These are phyloP conservation scores for Podospora pseudoanserina DNA, from an alignment of 495 filamentous ascomycete genomes.

Conservation along the genomic window DNA sequence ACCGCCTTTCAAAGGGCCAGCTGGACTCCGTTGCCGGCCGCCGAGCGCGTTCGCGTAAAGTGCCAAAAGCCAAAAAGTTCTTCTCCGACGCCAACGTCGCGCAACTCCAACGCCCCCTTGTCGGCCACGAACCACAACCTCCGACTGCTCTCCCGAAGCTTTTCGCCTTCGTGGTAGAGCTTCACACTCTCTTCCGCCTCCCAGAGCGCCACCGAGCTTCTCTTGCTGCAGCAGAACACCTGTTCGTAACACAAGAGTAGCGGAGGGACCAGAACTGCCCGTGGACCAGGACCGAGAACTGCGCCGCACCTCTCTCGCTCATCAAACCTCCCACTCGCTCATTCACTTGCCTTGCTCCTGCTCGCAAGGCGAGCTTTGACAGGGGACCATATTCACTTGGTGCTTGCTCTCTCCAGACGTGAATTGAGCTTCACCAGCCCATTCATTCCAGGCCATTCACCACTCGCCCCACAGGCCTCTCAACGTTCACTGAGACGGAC, in stretches of 20 bases:
- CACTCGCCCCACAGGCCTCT: neutral
- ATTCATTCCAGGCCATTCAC: neutral
- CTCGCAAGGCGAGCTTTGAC: neutral
- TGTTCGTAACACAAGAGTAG: constrained; percentile 13
- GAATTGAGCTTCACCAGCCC: neutral
- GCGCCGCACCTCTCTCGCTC: constrained; percentile 9
- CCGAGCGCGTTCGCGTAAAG: constrained; percentile 19
- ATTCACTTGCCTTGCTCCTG: neutral
- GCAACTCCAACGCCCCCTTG: constrained; percentile 11
- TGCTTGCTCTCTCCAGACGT: neutral
- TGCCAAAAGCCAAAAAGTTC: constrained; percentile 24
- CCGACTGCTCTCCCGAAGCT: constrained; percentile 6
- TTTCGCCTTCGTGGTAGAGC: constrained; percentile 1
- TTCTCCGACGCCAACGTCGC: constrained; percentile 18
- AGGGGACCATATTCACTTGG: neutral
- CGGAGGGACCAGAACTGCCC: neutral
- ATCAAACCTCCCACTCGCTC: neutral
- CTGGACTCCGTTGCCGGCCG: constrained; percentile 11
- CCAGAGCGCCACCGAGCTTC: neutral
- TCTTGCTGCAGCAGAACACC: neutral
- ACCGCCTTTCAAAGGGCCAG: constrained; percentile 1
- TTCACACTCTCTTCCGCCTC: constrained; percentile 6
- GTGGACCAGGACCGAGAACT: neutral
- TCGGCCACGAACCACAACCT: constrained; percentile 12
- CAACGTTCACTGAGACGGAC: neutral